Evolutionary conservation across 345 rosid species (phyloP).

Genomic region (Eucalyptus sp.): DNA sequence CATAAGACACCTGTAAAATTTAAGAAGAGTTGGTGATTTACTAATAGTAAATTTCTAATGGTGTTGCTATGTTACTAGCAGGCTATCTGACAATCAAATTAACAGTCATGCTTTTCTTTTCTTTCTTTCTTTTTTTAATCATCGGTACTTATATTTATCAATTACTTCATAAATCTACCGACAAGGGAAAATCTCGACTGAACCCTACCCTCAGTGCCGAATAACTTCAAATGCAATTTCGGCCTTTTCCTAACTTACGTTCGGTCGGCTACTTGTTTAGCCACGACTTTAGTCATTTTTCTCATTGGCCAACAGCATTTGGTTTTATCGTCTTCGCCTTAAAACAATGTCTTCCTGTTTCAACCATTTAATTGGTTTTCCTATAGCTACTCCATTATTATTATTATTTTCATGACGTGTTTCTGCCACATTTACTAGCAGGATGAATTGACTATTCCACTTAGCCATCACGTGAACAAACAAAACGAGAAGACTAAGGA

Average conservation of each 20-base stretch:
- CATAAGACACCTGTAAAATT: not conserved
- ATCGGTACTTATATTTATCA: not conserved
- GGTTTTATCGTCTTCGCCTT: no score
- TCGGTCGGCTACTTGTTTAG: no score
- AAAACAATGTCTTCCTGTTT: no score
- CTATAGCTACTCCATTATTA: not conserved
- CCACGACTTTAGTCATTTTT: no score
- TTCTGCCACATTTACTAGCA: not conserved
- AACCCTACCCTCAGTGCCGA: not conserved
- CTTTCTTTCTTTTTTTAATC: not conserved
- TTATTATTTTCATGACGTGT: not conserved
- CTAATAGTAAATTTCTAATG: no score
- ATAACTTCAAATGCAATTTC: not conserved
- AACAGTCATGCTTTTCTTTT: no score
- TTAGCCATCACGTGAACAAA: not conserved
- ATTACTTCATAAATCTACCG: not conserved
- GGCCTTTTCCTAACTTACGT: not conserved
- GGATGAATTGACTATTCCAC: not conserved
- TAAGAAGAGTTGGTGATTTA: no score
- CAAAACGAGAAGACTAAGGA: not conserved
- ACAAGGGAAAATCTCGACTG: not conserved
- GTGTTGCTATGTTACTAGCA: no score
- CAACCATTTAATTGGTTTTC: no score
- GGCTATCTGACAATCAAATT: not conserved
- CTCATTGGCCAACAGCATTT: no score